These are phyloP conservation scores for Monilinia fructicola DNA, from an alignment of 2,329 filamentous ascomycete genomes.

Conservation along the genomic window DNA sequence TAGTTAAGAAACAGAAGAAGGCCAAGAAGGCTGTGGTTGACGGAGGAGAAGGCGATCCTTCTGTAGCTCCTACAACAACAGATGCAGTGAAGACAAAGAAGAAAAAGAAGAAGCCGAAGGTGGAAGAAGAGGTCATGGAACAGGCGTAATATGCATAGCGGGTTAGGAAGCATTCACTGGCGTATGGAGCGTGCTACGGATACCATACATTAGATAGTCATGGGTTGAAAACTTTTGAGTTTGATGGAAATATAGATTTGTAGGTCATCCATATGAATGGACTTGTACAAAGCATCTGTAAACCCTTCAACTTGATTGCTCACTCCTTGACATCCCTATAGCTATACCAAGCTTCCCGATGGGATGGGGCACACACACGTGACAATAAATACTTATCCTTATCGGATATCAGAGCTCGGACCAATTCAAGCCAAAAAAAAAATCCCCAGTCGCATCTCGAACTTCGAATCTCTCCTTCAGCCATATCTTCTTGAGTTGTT, in stretches of 20 bases:
- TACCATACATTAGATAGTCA: conserved; percentile 18
- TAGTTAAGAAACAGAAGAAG: conserved; percentile 52
- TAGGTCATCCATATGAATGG: neutral
- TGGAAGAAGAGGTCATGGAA: conserved; percentile 26
- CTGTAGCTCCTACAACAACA: conserved; percentile 23
- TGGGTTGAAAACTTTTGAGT: conserved; percentile 3
- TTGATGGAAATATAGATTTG: conserved; percentile 9
- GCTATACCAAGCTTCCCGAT: neutral
- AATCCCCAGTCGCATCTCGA: neutral
- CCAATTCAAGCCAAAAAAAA: conserved; percentile 13
- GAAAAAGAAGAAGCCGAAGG: conserved; percentile 46
- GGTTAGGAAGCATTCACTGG: conserved; percentile 21
- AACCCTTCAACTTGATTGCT: neutral
- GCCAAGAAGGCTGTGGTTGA: conserved; percentile 43
- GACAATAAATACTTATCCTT: conserved; percentile 18
- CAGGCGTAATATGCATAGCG: conserved; percentile 23
- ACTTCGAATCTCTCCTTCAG: conserved; percentile 1
- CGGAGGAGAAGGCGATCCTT: conserved; percentile 31
- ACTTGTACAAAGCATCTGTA: neutral
- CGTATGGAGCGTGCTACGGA: conserved; percentile 23
- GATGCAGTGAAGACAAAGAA: conserved; percentile 45
- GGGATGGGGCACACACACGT: neutral
- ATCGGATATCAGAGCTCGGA: conserved; percentile 3
- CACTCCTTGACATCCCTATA: neutral
- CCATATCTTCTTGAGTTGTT: neutral